These are phyloP conservation scores for Leccinellum rugosiceps DNA, from an alignment of 768 basidiomycete genomes.

Conservation along the genomic window DNA sequence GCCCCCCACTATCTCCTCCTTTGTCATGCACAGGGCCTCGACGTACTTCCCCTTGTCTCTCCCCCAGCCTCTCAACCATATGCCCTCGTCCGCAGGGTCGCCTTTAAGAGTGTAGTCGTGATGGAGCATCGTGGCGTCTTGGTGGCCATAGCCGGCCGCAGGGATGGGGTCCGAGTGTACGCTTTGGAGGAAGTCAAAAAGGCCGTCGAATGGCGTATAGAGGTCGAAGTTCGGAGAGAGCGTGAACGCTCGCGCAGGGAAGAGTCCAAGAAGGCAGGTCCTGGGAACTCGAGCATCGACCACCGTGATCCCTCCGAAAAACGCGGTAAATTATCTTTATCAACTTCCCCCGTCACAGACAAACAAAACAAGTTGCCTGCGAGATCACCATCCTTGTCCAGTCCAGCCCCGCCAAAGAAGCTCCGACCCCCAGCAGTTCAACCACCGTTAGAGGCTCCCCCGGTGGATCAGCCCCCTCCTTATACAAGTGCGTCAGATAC, in stretches of 20 bases:
- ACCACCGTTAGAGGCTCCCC: constrained; percentile 19
- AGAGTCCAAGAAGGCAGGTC: constrained; percentile 51
- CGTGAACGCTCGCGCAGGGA: constrained; percentile 69
- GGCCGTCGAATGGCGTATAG: constrained; percentile 85
- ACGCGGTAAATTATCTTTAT: constrained; percentile 45
- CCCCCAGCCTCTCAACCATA: constrained; percentile 78
- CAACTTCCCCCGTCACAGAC: constrained; percentile 43
- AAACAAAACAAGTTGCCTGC: constrained; percentile 19
- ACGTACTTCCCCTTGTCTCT: constrained; percentile 75
- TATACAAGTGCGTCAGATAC: constrained; percentile 41
- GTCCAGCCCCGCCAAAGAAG: constrained; percentile 18
- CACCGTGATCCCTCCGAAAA: constrained; percentile 47
- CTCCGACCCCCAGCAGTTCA: constrained; percentile 28
- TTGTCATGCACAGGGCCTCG: constrained; percentile 82
- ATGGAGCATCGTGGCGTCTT: constrained; percentile 91
- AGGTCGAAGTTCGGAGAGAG: constrained; percentile 73
- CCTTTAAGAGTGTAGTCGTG: constrained; percentile 84
- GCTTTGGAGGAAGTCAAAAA: constrained; percentile 84
- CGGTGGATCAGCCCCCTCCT: constrained; percentile 64
- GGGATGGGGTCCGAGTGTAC: constrained; percentile 86
- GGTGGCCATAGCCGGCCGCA: constrained; percentile 84
- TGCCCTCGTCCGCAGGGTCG: constrained; percentile 75
- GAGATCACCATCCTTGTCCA: constrained; percentile 21
- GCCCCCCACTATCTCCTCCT: constrained; percentile 79
- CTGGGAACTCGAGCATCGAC: constrained; percentile 34